Evolutionary conservation across 805 yeast species (phyloP), one percentile per base, ranked within the genome.

Genomic region (Yarrowia divulgata): DNA sequence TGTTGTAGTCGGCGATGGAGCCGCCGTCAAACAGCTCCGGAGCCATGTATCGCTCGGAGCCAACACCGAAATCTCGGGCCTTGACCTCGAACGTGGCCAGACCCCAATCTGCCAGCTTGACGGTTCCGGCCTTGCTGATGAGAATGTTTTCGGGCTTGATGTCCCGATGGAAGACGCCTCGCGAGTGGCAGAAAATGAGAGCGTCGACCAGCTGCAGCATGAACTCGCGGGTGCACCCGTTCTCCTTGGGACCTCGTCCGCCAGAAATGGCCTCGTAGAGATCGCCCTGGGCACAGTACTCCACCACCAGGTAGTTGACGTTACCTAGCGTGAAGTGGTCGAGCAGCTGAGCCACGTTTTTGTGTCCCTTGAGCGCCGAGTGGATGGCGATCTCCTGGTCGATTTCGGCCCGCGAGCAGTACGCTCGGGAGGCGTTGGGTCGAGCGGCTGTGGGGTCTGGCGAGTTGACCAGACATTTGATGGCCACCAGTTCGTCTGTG

Each of bases 91-190:
- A 84, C 70, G 94, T 85, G 29, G 97, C 93, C 29, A 94, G 82
- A 5, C 98, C 98, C 79, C 95, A 94, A 80, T 94, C 99, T 45
- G 96, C 94, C 71, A 88, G 82, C 72, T 84, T 85, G 69, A 89
- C 81, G 68, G 83, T 77, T 70, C 87, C 91, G 73, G 85, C 82
- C 75, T 78, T 78, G 13, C 86, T 83, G 63, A 93, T 87, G 74
- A 95, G 81, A 69, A 95, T 85, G 80, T 95, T 95, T 78, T 95
- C 98, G 7, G 99, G 99, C 81, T 95, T 95, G 72, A 93, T 86
- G 79, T 93, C 98, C 76, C 98, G 90, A 77, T 93, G 98, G 77
- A 88, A 94, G 45, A 94, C 87, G n/a, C 90, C 89, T 71, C 85
- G 86, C 1, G 89, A 83, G 78, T 94, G 98, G 75, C 96, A 90